Evolutionary conservation across 2,329 filamentous ascomycete species (phyloP), one percentile per base, ranked within the genome.

Genomic region (Arthrobotrys entomopaga): DNA sequence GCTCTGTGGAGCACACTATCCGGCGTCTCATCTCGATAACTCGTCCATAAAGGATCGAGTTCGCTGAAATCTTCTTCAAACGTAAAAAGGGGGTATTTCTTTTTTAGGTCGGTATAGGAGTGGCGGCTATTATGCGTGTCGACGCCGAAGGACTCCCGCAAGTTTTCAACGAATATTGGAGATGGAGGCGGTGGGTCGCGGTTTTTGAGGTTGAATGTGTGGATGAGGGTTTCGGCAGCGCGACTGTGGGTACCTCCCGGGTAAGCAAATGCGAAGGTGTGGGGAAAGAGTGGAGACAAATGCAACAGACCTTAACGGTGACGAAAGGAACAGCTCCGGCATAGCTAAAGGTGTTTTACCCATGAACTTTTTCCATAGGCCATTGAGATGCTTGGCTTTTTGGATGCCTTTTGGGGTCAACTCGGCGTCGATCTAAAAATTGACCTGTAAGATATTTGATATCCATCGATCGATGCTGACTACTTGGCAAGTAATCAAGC

Each of bases 131-230:
- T 74, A 29, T 74, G 70, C 16, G 70, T 74, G 24, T 74, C 70
- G 43, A 74, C 70, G 52, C 70, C 70, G 46, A 67, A 67, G 54
- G 70, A 64, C 58, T 74, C 70, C n/a, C 70, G 70, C 43, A 74
- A 52, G 34, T 58, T 66, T 48, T 74, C 70, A 57, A 74, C 58
- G 29, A 74, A 74, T 29, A 74, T 58, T 19, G 70, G 70, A 6
- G 70, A 67, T 20, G 70, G 57, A 3, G 70, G 70, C n/a, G 34
- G 50, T 15, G 70, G 63, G n/a, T 42, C 29, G 22, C 63, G 49
- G 24, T 54, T 50, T 10, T 54, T 73, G 13, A 74, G 52, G 54
- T 74, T 61, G 52, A 74, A 74, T 22, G 70, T 34, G 59, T 67
- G 64, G 29, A 64, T 53, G 22, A 74, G 63, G 16, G 70, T 74